Evolutionary conservation across 2,329 filamentous ascomycete genomes (phyloP).

Genomic region (Akanthomyces lecanii): DNA sequence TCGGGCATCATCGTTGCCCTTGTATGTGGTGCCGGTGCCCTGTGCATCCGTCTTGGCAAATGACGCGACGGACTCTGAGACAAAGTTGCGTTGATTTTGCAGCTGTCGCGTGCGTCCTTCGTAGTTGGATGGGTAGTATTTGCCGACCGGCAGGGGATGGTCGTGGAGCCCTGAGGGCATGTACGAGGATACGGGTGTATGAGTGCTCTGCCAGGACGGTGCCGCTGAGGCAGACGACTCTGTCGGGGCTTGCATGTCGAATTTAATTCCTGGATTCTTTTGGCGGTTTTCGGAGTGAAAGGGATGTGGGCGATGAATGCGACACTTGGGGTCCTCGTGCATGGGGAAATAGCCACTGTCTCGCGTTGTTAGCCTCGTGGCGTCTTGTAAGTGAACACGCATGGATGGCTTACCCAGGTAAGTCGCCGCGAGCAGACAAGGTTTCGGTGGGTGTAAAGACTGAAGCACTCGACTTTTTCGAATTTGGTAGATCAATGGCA

Average conservation of each 20-base stretch:
- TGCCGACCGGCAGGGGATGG: slow-evolving; percentile 50
- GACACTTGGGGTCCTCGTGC: slow-evolving; percentile 50
- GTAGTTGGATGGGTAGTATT: slow-evolving; percentile 62
- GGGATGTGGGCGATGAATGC: slow-evolving; percentile 48
- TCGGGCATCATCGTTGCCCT: slow-evolving; percentile 16
- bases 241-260: slow-evolving; percentile 6
- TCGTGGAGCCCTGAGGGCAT: slow-evolving; percentile 47
- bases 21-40: slow-evolving; percentile 24
- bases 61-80: slow-evolving; percentile 28
- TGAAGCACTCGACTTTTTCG: slow-evolving; percentile 37
- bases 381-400: background rate
- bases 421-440: slow-evolving; percentile 55
- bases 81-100: slow-evolving; percentile 22
- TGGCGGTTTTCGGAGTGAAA: slow-evolving; percentile 43
- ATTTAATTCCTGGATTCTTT: slow-evolving; percentile 8
- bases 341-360: slow-evolving; percentile 56
- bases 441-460: slow-evolving; percentile 44
- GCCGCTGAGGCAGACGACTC: background rate
- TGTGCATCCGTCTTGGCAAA: slow-evolving; percentile 35
- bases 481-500: slow-evolving; percentile 46
- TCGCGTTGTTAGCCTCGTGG: slow-evolving; percentile 8
- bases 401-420: slow-evolving; percentile 48
- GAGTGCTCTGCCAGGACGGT: slow-evolving; percentile 24
- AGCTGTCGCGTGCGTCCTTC: slow-evolving; percentile 36
- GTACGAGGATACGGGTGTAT: slow-evolving; percentile 48